A percentile compares a stretch with the other conserved stretches of the same genome.
These are phyloP conservation scores for Boletus patriciae DNA, from an alignment of 768 basidiomycete species.

Conservation along the genomic window DNA sequence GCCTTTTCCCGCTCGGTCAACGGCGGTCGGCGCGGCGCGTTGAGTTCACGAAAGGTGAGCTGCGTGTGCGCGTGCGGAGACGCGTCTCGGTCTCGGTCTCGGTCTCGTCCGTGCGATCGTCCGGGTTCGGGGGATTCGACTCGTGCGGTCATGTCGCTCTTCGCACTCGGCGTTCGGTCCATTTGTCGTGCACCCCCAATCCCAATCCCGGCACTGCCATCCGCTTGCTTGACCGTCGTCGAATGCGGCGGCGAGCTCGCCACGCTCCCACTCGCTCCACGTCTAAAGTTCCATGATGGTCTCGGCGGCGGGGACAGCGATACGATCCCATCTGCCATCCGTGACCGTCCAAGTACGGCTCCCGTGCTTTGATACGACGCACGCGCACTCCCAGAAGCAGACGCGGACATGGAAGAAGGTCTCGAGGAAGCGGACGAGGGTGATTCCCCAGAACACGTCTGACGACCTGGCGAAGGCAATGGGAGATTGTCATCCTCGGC, in stretches of 20 bases:
- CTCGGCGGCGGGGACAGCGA: constrained; percentile 32
- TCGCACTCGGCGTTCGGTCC: constrained; percentile 25
- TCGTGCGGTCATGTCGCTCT: constrained; percentile 35
- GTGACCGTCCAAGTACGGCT: not conserved
- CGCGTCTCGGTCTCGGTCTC: constrained; percentile 9
- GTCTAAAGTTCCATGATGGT: constrained; percentile 11
- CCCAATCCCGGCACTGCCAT: not conserved
- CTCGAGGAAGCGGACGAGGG: constrained; percentile 36
- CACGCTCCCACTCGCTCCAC: constrained; percentile 12
- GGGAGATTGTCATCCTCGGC: constrained; percentile 4
- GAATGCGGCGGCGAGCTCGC: constrained; percentile 9
- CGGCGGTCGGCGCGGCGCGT: constrained; percentile 35
- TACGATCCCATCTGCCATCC: constrained; percentile 22
- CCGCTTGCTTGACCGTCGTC: constrained; percentile 2
- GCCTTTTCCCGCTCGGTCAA: constrained; percentile 71
- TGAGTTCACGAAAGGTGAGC: constrained; percentile 51
- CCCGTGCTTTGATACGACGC: constrained; percentile 33
- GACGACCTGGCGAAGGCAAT: constrained; percentile 12
- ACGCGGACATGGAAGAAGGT: constrained; percentile 41
- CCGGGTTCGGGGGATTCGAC: constrained; percentile 3
- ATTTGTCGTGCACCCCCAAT: constrained; percentile 9
- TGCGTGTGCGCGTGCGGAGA: constrained; percentile 28
- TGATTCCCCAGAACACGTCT: constrained; percentile 15
- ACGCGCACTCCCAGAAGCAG: constrained; percentile 40
- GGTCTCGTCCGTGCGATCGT: constrained; percentile 10